phyloP scores from a whole-genome alignment of 345 rosid species.

The Boechera divaricarpa region DNA sequence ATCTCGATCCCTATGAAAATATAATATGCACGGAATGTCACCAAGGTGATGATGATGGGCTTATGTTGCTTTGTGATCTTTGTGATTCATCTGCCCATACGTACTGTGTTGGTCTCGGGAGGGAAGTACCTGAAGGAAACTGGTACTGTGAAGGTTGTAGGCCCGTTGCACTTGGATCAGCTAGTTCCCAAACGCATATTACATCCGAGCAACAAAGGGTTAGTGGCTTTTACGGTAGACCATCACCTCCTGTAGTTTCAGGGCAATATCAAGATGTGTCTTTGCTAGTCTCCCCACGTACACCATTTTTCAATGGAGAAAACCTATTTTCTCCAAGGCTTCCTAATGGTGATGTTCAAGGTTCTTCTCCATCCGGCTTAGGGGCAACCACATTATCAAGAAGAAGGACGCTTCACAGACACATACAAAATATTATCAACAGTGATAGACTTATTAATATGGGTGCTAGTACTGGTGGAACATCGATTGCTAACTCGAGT shows the following conservation, averaged over 20 bases:
- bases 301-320: slow-evolving; percentile 55
- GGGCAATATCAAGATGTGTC: slow-evolving; percentile 60
- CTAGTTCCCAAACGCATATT: slow-evolving; percentile 64
- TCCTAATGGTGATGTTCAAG: slow-evolving; percentile 55
- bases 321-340: slow-evolving; percentile 73
- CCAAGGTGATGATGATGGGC: slow-evolving; percentile 96
- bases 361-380: slow-evolving; percentile 68
- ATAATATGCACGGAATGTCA: slow-evolving; percentile 93
- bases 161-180: slow-evolving; percentile 79
- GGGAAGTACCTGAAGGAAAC: slow-evolving; percentile 96
- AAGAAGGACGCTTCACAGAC: slow-evolving; percentile 86
- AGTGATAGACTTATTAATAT: slow-evolving; percentile 54
- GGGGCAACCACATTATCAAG: slow-evolving; percentile 81
- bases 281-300: slow-evolving; percentile 59
- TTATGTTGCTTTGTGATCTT: slow-evolving; percentile 93
- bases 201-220: slow-evolving; percentile 60
- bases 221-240: slow-evolving; percentile 54
- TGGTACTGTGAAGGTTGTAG: slow-evolving; percentile 99
- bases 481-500: slow-evolving; percentile 51
- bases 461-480: slow-evolving; percentile 56
- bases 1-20: slow-evolving; percentile 91
- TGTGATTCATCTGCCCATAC: slow-evolving; percentile 99
- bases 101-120: slow-evolving; percentile 92
- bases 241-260: slow-evolving; percentile 52
- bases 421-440: slow-evolving; percentile 72